Base-by-base conservation (phyloP, 2,329 filamentous ascomycete genomes). In the Penicillium sp. region DNA sequence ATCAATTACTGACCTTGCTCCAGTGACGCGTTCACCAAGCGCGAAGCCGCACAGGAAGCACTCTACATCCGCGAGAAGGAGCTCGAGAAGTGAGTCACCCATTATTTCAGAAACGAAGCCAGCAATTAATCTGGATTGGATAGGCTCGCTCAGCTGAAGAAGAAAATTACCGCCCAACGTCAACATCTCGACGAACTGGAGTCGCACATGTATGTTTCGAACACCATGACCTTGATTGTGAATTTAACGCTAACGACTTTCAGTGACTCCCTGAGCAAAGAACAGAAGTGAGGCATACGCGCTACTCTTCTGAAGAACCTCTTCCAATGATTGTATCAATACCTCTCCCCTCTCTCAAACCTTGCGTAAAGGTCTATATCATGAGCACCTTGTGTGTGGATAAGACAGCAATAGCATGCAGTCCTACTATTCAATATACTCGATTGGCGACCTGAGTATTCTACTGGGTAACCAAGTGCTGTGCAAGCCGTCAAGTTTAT, bases 1-100 rank as follows among this genome's bases (percentile, higher is more conserved):
- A 53, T 55, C n/a, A 25, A 49, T 52, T 40, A 49, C 56, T 65
- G 48, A 61, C 44, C 40, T 31, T 24, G 24, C 37, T 28, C 4
- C 10, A 8, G 92, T 63, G 92, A 98, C 69, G 83, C 89, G 49
- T 98, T 96, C 82, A 89, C 86, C 76, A 87, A 86, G 76, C 89
- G 93, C 64, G 93, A 98, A 76, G 82, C 86, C 69, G 92, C 92
- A 60, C 80, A 77, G 69, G 93, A 97, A 78, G 86, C 90, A 71
- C 82, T 82, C 62, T 88, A 87, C 75, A 90, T 98, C 75, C 83
- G 83, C 66, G 78, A 87, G 77, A 88, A 90, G 69, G 93, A 97
- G 81, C 83, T 84, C 76, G 84, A 91, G 77, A 96, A 95, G 89
- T 77, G 66, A 44, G 68, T 64, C 12, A 28, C 5, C 6, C 2